Base-by-base conservation (phyloP, 164 flowering plant species). In the Macadamia tetraphylla region DNA sequence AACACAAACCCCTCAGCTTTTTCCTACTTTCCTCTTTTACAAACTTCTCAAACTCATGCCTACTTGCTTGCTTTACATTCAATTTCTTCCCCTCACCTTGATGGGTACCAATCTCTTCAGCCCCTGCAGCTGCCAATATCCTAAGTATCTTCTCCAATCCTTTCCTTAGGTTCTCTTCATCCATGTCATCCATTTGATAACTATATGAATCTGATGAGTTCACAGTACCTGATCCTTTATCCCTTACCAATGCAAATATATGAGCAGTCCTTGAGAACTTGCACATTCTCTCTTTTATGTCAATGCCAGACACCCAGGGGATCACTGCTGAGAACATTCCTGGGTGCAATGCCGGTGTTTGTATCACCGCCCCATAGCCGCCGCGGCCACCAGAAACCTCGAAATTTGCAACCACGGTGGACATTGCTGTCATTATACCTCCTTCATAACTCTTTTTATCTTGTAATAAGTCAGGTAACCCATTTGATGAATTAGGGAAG, bases 351-450 rank as follows among this genome's bases (percentile, higher is more conserved):
- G 88, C 59, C 0, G 97, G 96, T 3, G 95, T 89, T 63, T 92
- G 92, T 31, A 92, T 81, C 32, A 92, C 70, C 14, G 87, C 85
- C 0, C 87, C 90, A 60, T 85, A 84, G 0, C 88, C 87, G 0
- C 23, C 23, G 23, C 23, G 23, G 23, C 23, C 23, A 23, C 23
- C 23, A 0, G 89, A 79, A 3, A 66, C 56, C 7, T 80, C 67
- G 17, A 75, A 76, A 11, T 84, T 71, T 29, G 72, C 85, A 0
- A 71, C 85, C 0, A 78, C 86, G 0, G 86, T 79, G 0, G 88
- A 89, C 95, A 92, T 92, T 17, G 88, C 86, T 1, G 98, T 90
- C 90, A 93, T 82, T 42, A 93, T 89, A 3, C 87, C 92, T 2
- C 96, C 98, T 75, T 89, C 86, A 40, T 83, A 89, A 83, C 95